Evolutionary conservation across 306 rosid genomes (phyloP).

Genomic region (Echinosophora koreensis): DNA sequence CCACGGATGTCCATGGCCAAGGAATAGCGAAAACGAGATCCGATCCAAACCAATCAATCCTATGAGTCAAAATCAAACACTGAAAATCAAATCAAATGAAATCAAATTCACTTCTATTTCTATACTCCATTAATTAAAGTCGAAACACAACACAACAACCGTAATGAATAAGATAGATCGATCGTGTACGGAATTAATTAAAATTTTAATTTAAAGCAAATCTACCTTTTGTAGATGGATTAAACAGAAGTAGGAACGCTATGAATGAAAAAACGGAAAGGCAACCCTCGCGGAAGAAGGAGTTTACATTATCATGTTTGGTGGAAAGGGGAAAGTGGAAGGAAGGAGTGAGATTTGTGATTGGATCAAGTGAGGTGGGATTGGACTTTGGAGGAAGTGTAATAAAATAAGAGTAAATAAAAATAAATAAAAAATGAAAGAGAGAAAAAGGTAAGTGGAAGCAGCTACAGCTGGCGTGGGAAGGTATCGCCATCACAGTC

Average conservation of each 20-base stretch:
- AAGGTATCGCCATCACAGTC: conserved; percentile 51
- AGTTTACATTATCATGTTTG: not conserved
- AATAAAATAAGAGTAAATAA: too few relatives aligned
- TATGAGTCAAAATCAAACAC: not conserved
- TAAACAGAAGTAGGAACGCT: not conserved
- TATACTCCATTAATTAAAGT: not conserved
- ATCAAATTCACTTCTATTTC: not conserved
- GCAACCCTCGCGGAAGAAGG: too few relatives aligned
- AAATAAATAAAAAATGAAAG: too few relatives aligned
- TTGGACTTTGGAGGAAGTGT: too few relatives aligned
- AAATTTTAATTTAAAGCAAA: too few relatives aligned
- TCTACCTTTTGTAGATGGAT: not conserved
- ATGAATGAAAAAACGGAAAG: not conserved
- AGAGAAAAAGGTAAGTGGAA: too few relatives aligned
- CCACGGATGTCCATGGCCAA: conserved; percentile 70
- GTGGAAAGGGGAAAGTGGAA: not conserved
- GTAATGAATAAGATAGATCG: not conserved
- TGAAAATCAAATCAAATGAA: conserved; percentile 20
- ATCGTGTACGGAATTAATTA: not conserved
- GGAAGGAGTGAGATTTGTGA: not conserved
- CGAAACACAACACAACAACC: not conserved
- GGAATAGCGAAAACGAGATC: conserved; percentile 34
- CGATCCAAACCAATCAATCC: not conserved
- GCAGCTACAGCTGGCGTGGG: too few relatives aligned
- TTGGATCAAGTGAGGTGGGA: not conserved